A percentile compares a stretch with the other conserved stretches of the same genome.
phyloP scores from a whole-genome alignment of 169 alveolate genomes.

The Eimeria praecox region DNA sequence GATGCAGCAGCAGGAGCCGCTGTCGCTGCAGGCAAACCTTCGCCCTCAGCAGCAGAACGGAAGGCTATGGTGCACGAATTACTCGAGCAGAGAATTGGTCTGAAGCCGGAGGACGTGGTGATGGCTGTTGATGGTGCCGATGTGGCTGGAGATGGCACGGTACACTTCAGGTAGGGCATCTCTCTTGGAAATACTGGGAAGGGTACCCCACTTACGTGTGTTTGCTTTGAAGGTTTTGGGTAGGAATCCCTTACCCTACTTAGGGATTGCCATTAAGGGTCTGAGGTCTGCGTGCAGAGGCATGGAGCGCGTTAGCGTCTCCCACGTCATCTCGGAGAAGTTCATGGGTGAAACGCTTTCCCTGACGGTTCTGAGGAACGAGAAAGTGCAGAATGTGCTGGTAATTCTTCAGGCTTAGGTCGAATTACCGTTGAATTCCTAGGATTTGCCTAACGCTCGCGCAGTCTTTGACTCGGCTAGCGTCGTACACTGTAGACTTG shows the following conservation, averaged over 20 bases:
- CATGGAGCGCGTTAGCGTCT: constrained; percentile 87
- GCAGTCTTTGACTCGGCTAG: background rate
- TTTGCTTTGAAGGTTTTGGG: background rate
- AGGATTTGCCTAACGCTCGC: background rate
- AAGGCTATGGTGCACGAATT: constrained; percentile 13
- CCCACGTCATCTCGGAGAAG: constrained; percentile 85
- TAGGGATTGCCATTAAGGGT: background rate
- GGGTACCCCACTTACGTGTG: background rate
- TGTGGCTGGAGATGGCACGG: constrained; percentile 92
- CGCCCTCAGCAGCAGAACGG: constrained; percentile 49
- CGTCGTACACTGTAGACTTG: too few relatives aligned
- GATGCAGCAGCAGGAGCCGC: constrained; percentile 32
- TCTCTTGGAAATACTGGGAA: too few relatives aligned
- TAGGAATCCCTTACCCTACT: background rate
- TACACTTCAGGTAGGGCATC: constrained; percentile 86
- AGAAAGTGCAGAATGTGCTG: constrained; percentile 78
- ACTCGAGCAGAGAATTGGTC: constrained; percentile 62
- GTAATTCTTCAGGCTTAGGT: constrained; percentile 59
- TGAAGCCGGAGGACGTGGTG: constrained; percentile 86
- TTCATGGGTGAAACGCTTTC: constrained; percentile 87
- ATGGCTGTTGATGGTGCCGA: constrained; percentile 88
- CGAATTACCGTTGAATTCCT: background rate
- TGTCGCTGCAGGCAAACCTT: constrained; percentile 48
- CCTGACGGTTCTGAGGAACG: constrained; percentile 84
- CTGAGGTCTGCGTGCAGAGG: constrained; percentile 75